Evolutionary conservation across 805 yeast genomes (phyloP), one percentile per base, ranked within the genome.

Genomic region (Vanderwaltozyma tropicalis): DNA sequence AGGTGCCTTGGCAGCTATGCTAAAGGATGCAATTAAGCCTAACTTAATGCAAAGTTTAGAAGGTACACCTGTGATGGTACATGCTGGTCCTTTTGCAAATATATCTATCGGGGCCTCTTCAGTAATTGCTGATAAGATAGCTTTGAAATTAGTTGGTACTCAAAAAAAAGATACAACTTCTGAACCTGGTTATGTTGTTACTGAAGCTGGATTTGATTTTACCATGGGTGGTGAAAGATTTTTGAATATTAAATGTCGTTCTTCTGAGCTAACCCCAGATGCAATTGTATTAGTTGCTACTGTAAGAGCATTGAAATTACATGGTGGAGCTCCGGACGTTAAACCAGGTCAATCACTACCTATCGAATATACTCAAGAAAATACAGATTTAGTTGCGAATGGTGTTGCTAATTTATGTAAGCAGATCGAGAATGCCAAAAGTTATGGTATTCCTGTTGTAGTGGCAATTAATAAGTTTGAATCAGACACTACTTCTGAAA

Each of bases 221-320:
- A 89, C 96, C 34, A 89, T 89, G 97, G 98, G 98, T 48, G 97
- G 97, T 50, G 98, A 89, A 69, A 75, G 97, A 55, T 89, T 89
- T 67, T 75, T 89, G 64, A 86, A 89, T 68, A 89, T 89, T 62
- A 89, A 89, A 68, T 87, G 96, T 63, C 79, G 97, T 60, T 72
- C 94, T 15, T 81, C 94, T 28, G 96, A 95, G 4, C 70, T 83
- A 41, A 65, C 70, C 28, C 97, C 97, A 28, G 94, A 88, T 59
- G 82, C 82, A 28, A 89, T 89, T 39, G 95, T 89, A 31, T 75
- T 89, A 51, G 97, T 89, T 41, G 96, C 96, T 28, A 89, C 97
- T 25, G 92, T 89, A 3, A 73, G 96, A 57, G 97, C 97, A n/a
- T 75, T 89, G 63, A 89, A 89, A 64, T 76, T 85, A 40, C 97